A percentile compares a stretch with the other conserved stretches of the same genome.
These are phyloP conservation scores for Boletus rufocinnamomeus DNA, from an alignment of 768 basidiomycete species.

Conservation along the genomic window DNA sequence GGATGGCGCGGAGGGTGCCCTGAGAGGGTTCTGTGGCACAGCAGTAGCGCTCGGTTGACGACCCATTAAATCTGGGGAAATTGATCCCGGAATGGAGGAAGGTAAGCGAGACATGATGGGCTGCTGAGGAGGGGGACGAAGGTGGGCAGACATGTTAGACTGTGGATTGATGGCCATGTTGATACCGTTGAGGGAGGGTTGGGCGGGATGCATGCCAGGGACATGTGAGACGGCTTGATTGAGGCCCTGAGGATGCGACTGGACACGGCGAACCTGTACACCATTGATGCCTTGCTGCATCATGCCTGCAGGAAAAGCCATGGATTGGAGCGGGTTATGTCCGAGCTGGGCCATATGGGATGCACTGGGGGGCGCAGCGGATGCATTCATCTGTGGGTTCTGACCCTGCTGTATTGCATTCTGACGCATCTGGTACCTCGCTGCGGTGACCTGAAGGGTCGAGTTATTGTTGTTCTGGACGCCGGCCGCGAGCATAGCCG, in stretches of 20 bases:
- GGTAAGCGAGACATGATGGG: slow-evolving; percentile 35
- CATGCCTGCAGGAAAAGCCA: slow-evolving; percentile 45
- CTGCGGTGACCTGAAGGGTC: slow-evolving; percentile 23
- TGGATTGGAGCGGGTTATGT: slow-evolving; percentile 42
- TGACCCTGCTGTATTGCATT: slow-evolving; percentile 42
- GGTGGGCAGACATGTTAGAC: slow-evolving; percentile 41
- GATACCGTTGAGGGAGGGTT: slow-evolving; percentile 39
- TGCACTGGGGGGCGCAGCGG: slow-evolving; percentile 29
- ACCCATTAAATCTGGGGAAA: slow-evolving; percentile 47
- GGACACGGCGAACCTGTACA: slow-evolving; percentile 50
- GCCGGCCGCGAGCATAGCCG: slow-evolving; percentile 40
- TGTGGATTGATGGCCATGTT: slow-evolving; percentile 50
- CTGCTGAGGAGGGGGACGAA: slow-evolving; percentile 40
- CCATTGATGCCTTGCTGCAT: slow-evolving; percentile 43
- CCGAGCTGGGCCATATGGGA: slow-evolving; percentile 35
- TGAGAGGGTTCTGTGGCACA: slow-evolving; percentile 45
- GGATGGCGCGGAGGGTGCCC: slow-evolving; percentile 45
- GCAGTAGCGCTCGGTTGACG: slow-evolving; percentile 41
- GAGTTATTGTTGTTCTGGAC: slow-evolving; percentile 30
- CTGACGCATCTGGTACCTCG: slow-evolving; percentile 38
- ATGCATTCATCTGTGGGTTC: slow-evolving; percentile 36
- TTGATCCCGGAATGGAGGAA: slow-evolving; percentile 38
- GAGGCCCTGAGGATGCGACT: slow-evolving; percentile 55
- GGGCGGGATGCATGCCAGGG: slow-evolving; percentile 38
- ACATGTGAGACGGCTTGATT: slow-evolving; percentile 41